Conservation (phyloP, 768 basidiomycete genomes). For the Leucosporidium scottii region DNA sequence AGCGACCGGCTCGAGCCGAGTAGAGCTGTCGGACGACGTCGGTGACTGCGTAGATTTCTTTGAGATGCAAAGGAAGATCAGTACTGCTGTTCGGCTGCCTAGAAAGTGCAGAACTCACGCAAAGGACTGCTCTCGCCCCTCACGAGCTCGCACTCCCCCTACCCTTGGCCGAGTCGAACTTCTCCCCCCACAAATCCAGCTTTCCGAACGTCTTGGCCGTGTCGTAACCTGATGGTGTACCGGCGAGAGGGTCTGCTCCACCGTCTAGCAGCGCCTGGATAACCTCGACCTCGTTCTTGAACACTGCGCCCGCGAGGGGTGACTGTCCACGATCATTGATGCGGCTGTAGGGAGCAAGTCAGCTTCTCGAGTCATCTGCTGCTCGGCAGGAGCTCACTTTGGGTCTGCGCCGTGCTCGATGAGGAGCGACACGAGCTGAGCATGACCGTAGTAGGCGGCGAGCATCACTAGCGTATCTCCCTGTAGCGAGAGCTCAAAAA, state of each 20-base stretch:
- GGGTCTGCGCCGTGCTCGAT: slow-evolving; percentile 52
- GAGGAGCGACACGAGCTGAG: slow-evolving; percentile 51
- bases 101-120: too few species aligned
- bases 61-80: too few species aligned
- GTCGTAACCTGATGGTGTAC: slow-evolving; percentile 62
- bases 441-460: slow-evolving; percentile 64
- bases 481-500: too few species aligned
- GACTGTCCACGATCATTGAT: slow-evolving; percentile 67
- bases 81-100: too few species aligned
- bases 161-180: slow-evolving; percentile 7
- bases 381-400: slow-evolving; percentile 2
- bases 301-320: slow-evolving; percentile 68
- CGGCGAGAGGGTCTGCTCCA: slow-evolving; percentile 60
- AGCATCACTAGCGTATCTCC: slow-evolving; percentile 77
- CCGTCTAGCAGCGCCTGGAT: slow-evolving; percentile 53
- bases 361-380: slow-evolving; percentile 37
- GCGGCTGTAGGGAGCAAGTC: slow-evolving; percentile 43
- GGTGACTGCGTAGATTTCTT: too few species aligned
- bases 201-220: slow-evolving; percentile 62
- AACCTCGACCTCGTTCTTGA: slow-evolving; percentile 62
- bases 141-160: not conserved
- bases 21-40: too few species aligned
- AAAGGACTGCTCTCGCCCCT: too few species aligned
- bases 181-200: slow-evolving; percentile 41
- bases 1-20: too few species aligned